Percentiles rank a stretch among this genome's conserved stretches.
Evolutionary conservation across 768 basidiomycete genomes (phyloP).

Genomic region (Kwoniella sp.): DNA sequence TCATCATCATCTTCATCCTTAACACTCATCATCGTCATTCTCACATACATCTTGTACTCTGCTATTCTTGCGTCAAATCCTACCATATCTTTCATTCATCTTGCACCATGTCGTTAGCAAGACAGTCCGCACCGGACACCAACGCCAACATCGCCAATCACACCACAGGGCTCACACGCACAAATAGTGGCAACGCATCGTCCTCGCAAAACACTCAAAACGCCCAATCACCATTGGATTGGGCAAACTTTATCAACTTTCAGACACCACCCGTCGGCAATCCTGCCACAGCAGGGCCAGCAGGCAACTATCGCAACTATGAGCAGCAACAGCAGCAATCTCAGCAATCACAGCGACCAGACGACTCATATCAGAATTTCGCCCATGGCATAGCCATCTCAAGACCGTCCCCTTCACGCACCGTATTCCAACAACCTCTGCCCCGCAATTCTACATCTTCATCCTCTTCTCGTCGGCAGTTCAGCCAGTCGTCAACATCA

Average conservation of each 20-base stretch:
- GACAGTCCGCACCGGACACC: not conserved
- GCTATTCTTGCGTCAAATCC: too few relatives aligned
- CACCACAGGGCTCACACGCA: not conserved
- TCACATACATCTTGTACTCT: too few relatives aligned
- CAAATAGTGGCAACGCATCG: slow-evolving; percentile 2
- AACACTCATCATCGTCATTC: not conserved
- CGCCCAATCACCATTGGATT: slow-evolving; percentile 43
- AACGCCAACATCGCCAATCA: not conserved
- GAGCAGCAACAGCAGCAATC: slow-evolving; percentile 1
- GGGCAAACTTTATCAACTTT: slow-evolving; percentile 46
- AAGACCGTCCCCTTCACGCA: slow-evolving; percentile 12
- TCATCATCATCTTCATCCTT: not conserved
- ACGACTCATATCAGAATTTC: slow-evolving; percentile 30
- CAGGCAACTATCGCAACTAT: not conserved
- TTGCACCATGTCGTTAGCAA: not conserved
- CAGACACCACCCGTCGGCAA: slow-evolving; percentile 39
- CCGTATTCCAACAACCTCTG: slow-evolving; percentile 28
- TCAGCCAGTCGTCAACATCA: slow-evolving; percentile 12
- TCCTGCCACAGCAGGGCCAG: not conserved
- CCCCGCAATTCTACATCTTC: slow-evolving; percentile 17
- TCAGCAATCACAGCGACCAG: not conserved
- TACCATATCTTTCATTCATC: not conserved
- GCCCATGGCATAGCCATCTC: slow-evolving; percentile 42
- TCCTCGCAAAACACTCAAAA: slow-evolving; percentile 3
- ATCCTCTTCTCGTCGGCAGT: slow-evolving; percentile 20